A percentile compares a stretch with the other conserved stretches of the same genome.
These are phyloP conservation scores for Aspergillus melleus DNA, from an alignment of 2,329 filamentous ascomycete genomes.

Conservation along the genomic window DNA sequence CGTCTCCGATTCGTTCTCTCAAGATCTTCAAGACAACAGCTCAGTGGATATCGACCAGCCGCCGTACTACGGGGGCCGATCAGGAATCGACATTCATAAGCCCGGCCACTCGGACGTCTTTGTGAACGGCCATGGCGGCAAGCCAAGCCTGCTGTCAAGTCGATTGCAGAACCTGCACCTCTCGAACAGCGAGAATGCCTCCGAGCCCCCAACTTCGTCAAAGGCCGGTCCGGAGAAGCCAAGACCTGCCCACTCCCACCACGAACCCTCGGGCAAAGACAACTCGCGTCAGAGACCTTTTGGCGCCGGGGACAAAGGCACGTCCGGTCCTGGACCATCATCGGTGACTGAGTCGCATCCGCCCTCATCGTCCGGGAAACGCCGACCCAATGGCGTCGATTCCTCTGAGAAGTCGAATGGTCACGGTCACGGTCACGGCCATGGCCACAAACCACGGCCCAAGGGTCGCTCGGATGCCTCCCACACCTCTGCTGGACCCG, in stretches of 20 bases:
- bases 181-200: conserved; percentile 33
- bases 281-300: conserved; percentile 26
- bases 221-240: conserved; percentile 27
- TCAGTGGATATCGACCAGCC: conserved; percentile 38
- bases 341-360: conserved; percentile 32
- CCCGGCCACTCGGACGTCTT: conserved; percentile 15
- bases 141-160: conserved; percentile 37
- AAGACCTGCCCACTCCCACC: conserved; percentile 19
- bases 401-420: conserved; percentile 33
- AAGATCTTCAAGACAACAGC: conserved; percentile 38
- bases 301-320: conserved; percentile 26
- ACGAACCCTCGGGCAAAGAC: conserved; percentile 31
- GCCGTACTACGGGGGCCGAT: conserved; percentile 23
- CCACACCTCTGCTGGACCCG: conserved; percentile 15
- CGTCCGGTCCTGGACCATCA: conserved; percentile 21
- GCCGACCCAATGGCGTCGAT: conserved; percentile 33
- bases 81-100: conserved; percentile 26
- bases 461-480: conserved; percentile 34
- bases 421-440: conserved; percentile 15
- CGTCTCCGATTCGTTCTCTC: conserved; percentile 39
- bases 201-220: conserved; percentile 19
- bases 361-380: conserved; percentile 32
- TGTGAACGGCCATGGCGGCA: conserved; percentile 29
- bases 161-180: conserved; percentile 40
- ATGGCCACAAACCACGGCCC: conserved; percentile 33